Conservation (phyloP, 2,329 filamentous ascomycete genomes). For the Ambrosiella beaveri region DNA sequence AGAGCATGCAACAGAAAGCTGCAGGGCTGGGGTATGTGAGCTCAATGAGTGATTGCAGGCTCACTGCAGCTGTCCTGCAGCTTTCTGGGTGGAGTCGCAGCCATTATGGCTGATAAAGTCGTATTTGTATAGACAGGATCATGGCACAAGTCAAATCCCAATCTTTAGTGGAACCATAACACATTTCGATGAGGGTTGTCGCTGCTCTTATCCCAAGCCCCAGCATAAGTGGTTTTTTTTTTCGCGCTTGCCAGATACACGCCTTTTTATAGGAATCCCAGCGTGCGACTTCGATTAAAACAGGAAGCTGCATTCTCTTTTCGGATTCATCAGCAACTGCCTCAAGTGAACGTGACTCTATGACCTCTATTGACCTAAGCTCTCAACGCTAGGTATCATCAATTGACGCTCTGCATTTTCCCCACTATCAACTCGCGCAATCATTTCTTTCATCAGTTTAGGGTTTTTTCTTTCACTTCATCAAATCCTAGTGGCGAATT, state of each 20-base stretch:
- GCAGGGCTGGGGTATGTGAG: background rate
- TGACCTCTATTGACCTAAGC: background rate
- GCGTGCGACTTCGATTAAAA: conserved; percentile 1
- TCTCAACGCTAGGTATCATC: no score
- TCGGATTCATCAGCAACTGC: background rate
- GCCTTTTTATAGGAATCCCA: background rate
- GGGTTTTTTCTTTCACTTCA: no score
- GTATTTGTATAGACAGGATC: background rate
- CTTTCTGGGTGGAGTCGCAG: no score
- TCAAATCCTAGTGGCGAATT: no score
- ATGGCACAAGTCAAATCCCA: background rate
- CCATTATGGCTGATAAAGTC: no score
- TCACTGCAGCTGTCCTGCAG: background rate
- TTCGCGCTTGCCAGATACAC: background rate
- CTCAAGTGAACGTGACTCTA: background rate
- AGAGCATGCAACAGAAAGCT: background rate
- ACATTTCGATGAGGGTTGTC: background rate
- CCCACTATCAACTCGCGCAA: background rate
- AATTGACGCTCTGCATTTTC: no score
- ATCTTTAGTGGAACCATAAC: background rate
- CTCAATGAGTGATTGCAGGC: background rate
- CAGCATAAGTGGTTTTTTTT: background rate
- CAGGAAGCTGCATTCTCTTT: background rate
- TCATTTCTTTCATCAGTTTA: background rate
- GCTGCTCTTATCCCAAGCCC: background rate